Base-by-base conservation (phyloP, 108 stramenopile species). In the Parmales sp. region DNA sequence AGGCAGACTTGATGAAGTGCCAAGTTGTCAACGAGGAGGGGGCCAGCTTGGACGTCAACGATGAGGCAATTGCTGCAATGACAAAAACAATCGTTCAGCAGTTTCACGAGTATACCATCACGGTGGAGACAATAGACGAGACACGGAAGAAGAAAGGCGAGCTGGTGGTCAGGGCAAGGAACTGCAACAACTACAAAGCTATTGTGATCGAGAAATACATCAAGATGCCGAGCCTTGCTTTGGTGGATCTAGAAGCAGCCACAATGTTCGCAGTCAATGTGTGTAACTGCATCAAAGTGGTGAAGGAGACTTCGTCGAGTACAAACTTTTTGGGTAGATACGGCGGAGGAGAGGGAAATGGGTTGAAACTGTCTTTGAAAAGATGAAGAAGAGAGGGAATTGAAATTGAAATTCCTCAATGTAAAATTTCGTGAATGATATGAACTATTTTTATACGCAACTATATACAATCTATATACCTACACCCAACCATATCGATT, bases 151-250 rank as follows among this genome's bases (percentile, higher is more conserved):
- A 7, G 41, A 19, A 23, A 23, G 22, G 9, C 3, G 25, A 48
- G 46, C 46, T 2, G 46, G 1, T 48, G 3, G 22, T 7, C 46
- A 48, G n/a, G n/a, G n/a, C 25, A 19, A 48, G 1, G 46, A 48
- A 23, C 9, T 4, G 3, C 6, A 48, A 11, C 22, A 6, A 4
- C 46, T 3, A 48, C 6, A 2, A 6, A 19, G 28, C 11, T 8
- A 45, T 66, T 26, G 20, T n/a, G 38, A 22, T 66, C 41, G 54
- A 2, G 2, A 28, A 38, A 28, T 7, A 28, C 9, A 37, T 66
- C 20, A 43, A 45, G 43, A 38, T 66, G 38, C 65, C 65, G 65
- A 28, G 41, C 43, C 20, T 66, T 23, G 65, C 65, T 11, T 8
- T 66, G 3, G 65, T 36, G 23, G 65, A 66, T 26, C 4, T n/a